Evolutionary conservation across 306 rosid genomes (phyloP), one percentile per base, ranked within the genome.

Genomic region (Begonia masoniana): DNA sequence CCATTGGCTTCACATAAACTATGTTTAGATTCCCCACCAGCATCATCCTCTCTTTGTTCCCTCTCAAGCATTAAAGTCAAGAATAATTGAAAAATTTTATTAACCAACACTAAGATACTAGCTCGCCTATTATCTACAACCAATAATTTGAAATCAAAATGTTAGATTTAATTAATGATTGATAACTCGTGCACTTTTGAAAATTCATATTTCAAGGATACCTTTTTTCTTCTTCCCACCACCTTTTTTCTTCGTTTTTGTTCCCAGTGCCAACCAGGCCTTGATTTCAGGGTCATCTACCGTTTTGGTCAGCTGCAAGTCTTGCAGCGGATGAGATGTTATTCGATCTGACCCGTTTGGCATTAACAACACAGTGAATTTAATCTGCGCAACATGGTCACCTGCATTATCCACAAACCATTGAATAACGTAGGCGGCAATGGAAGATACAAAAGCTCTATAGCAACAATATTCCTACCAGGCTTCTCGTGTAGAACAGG

Each of bases 201-300:
- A 21, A 21, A 21, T 21, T 10, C 16, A 24, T n/a, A 12, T 21
- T 3, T 54, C 13, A n/a, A 47, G 39, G 68, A 7, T 65, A 85
- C 99, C 96, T 70, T 85, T 91, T 66, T 91, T 91, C 80, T 86
- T 91, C 78, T 91, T 91, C 39, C 99, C 99, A n/a, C 99, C 99
- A 10, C 96, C 97, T 55, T 85, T 91, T 77, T 85, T 91, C 84
- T 85, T 85, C 7, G 95, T 72, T 81, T 85, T 91, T 43, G 81
- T 77, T 24, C 79, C 94, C 73, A 91, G 56, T n/a, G 96, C 83
- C 64, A 83, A 62, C 99, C 99, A 91, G 23, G 92, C 77, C 74
- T 91, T 91, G 46, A 91, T 86, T 61, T 86, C 99, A 23, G 99
- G 96, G 70, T 86, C 96, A 17, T 86, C 88, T 41, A 81, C 14